A percentile compares a stretch with the other conserved stretches of the same genome.
phyloP scores from a whole-genome alignment of 129 eudicot genomes.

The Flaveria linearis region DNA sequence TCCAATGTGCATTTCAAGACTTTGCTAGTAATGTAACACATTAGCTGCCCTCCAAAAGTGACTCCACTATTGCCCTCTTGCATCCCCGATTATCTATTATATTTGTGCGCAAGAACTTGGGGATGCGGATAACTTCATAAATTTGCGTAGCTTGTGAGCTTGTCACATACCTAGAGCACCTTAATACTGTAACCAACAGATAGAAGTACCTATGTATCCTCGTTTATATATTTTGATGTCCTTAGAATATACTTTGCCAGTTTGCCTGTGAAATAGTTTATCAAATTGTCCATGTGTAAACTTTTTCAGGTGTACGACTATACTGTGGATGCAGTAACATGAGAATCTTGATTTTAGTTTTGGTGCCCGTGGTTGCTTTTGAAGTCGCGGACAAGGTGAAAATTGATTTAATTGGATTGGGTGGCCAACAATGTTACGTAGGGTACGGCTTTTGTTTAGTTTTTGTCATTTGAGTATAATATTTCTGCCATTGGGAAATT shows the following conservation, averaged over 20 bases:
- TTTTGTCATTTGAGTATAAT: background rate
- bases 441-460: background rate
- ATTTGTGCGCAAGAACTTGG: background rate
- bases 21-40: too few species aligned
- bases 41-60: background rate
- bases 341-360: background rate
- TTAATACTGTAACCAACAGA: background rate
- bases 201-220: background rate
- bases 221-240: background rate
- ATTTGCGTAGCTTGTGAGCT: background rate
- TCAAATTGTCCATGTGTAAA: background rate
- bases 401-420: background rate
- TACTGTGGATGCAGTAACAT: background rate
- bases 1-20: background rate
- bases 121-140: background rate
- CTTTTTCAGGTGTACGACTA: background rate
- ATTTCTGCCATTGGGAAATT: conserved; percentile 9
- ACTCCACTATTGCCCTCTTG: background rate
- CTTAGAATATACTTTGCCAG: conserved; percentile 13
- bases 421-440: background rate
- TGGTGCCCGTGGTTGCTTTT: background rate
- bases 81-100: background rate
- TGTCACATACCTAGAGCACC: background rate
- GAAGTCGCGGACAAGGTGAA: background rate
- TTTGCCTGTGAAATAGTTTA: background rate